Evolutionary conservation across 306 rosid genomes (phyloP), one percentile per base, ranked within the genome.

Genomic region (Morella rubra): DNA sequence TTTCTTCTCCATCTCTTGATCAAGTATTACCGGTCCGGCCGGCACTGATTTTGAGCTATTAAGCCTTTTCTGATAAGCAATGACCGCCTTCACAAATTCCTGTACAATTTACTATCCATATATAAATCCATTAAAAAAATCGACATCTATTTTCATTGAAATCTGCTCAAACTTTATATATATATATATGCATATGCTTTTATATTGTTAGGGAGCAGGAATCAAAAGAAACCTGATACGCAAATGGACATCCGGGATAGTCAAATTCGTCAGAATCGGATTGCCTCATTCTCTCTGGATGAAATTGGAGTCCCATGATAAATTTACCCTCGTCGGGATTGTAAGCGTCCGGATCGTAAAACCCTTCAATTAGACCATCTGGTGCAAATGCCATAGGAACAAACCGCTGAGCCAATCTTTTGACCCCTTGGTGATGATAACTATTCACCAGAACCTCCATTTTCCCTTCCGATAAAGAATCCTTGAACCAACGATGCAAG

Each of bases 341-440:
- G 81, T 92, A 92, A 81, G 92, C 96, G 84, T 90, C 97, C 0
- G 93, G 91, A 37, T 94, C 97, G 74, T 94, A 94, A 77, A 92
- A 92, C 54, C 95, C 97, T 88, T 94, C 96, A 24, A 90, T 79
- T 84, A 94, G 83, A 65, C 97, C 90, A 89, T 94, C 98, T 2
- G 87, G 82, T 0, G 97, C 87, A 81, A 84, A 90, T 3, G 98
- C 91, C 95, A 94, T 94, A 6, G 98, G 95, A 8, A 87, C 89
- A 81, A 91, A 91, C 44, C 96, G 87, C 72, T 86, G 96, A 18
- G 98, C 95, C 73, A 94, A 59, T 83, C 83, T 89, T 88, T 90
- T 91, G 8, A 94, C 91, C 5, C 98, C 98, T 80, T 94, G 97
- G 80, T 94, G 98, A 67, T 94, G 98, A 85, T 94, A 94, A 55